Conservation (phyloP, 2,329 filamentous ascomycete genomes). For the Sordariomycetes sp. region DNA sequence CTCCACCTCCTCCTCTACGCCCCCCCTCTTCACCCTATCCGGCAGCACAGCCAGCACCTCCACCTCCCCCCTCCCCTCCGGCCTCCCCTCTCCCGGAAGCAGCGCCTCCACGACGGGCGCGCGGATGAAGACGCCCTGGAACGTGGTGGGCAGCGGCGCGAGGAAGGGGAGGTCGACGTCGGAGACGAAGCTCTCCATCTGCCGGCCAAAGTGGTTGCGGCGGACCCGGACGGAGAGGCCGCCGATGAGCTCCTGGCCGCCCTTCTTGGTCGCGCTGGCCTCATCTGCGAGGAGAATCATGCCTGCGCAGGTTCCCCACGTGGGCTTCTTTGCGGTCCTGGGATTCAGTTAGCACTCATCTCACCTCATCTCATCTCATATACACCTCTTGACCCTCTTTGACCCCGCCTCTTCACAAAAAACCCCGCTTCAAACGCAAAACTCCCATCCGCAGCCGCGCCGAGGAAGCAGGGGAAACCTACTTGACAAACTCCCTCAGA, state of each 20-base stretch:
- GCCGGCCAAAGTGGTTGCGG: slow-evolving; percentile 88
- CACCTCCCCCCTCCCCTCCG: slow-evolving; percentile 20
- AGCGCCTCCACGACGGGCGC: slow-evolving; percentile 86
- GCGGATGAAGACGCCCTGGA: slow-evolving; percentile 82
- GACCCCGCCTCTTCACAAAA: background rate
- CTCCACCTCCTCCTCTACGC: slow-evolving; percentile 20
- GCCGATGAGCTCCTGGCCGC: slow-evolving; percentile 85
- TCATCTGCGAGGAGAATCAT: slow-evolving; percentile 82
- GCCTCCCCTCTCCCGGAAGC: slow-evolving; percentile 20
- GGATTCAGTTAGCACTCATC: background rate
- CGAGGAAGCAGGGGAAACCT: slow-evolving; percentile 16
- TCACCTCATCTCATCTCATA: background rate
- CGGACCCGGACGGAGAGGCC: slow-evolving; percentile 84
- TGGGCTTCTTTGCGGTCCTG: slow-evolving; percentile 64
- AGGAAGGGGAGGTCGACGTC: slow-evolving; percentile 63
- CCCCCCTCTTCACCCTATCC: slow-evolving; percentile 21
- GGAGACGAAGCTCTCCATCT: slow-evolving; percentile 82
- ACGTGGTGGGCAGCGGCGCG: slow-evolving; percentile 28
- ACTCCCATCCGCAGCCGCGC: too few species aligned
- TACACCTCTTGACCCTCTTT: background rate
- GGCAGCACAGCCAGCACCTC: slow-evolving; percentile 39
- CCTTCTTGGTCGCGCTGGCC: slow-evolving; percentile 78
- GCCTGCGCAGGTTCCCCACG: slow-evolving; percentile 94
- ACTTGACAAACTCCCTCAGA: slow-evolving; percentile 84
- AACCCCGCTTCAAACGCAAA: too few species aligned